Evolutionary conservation across 768 basidiomycete genomes (phyloP), one percentile per base, ranked within the genome.

Genomic region (Auriscalpium microsporum): DNA sequence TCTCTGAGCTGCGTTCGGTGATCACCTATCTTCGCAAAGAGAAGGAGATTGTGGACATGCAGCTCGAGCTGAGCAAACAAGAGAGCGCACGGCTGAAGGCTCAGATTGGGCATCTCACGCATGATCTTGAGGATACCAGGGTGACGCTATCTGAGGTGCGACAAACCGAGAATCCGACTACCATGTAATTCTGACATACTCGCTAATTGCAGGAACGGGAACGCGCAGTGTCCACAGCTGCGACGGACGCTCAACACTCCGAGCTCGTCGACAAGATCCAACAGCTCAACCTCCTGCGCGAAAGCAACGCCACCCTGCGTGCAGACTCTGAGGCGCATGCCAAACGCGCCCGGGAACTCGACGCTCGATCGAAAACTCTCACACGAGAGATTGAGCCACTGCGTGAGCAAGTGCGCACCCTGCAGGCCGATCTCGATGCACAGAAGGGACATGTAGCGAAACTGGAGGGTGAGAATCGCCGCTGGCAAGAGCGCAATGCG

Each of bases 1-100:
- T 88, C 10, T 75, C 84, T 0, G 89, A 91, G 60, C 70, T 92
- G 19, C 85, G 87, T 33, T 80, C 86, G 16, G 85, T 92, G 28
- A 83, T 93, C 45, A 78, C 83, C 2, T 94, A 89, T 68, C 73
- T 94, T 36, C 80, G 92, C 44, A 90, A 87, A 64, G 92, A 94
- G 75, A 93, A 94, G 71, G 90, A 94, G 66, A 91, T 94, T 52
- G 86, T 90, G 46, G 91, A 94, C 61, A 78, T 93, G 35, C 90
- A 93, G 59, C 76, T 91, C 23, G 88, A 93, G 63, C 79, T 94
- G 48, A 79, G 84, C 74, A 86, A 80, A 65, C 81, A 83, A 62
- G 90, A 94, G 71, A 88, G 79, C 60, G 70, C 80, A 9, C 80
- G 90, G 5, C 68, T 90, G 51, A 88, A 86, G 67, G 71, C 79